Base-by-base conservation (phyloP, 306 rosid genomes). In the Castanopsis chinensis region DNA sequence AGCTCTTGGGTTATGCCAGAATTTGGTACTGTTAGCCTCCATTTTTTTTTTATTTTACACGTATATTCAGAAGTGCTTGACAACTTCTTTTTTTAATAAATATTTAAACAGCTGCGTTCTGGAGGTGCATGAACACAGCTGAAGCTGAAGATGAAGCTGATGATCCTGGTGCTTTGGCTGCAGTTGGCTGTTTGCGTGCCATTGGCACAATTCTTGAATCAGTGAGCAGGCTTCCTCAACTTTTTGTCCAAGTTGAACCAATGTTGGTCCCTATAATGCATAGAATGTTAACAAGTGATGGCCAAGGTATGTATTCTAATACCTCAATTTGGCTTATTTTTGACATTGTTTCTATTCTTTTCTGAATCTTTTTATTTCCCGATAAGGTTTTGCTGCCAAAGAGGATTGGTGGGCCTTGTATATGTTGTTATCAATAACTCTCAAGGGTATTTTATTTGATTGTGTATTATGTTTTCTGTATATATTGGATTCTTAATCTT, bases 161-260 rank as follows among this genome's bases (percentile, higher is more conserved):
- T 76, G 98, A 92, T 86, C 87, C 94, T 18, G 96, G 98, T 81
- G 96, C 98, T 54, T 84, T 94, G 74, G 98, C 97, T 52, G 98
- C 98, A 70, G 97, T 94, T 86, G 98, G 98, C 71, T 94, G 98
- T 83, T 85, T 94, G 85, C 98, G 97, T 77, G 98, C 97, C 67
- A 94, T 94, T 68, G 91, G 98, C 87, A 91, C 98, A 45, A 92
- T 94, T 86, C 97, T 94, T 71, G 97, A 94, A 86, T 92, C 98
- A 75, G 97, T 94, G 87, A 94, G 97, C 94, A 88, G 97, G 88
- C 96, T 94, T 83, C 97, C 97, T 76, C 91, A 89, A 60, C 92
- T 91, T 37, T 94, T 92, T 84, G 85, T 86, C 77, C 87, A 91
- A 87, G 83, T 94, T 37, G 98, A 94, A 88, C 94, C 97, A 73